Evolutionary conservation across 192 early-diverging fungal genomes (phyloP).

Genomic region (Geosiphon pyriformis): DNA sequence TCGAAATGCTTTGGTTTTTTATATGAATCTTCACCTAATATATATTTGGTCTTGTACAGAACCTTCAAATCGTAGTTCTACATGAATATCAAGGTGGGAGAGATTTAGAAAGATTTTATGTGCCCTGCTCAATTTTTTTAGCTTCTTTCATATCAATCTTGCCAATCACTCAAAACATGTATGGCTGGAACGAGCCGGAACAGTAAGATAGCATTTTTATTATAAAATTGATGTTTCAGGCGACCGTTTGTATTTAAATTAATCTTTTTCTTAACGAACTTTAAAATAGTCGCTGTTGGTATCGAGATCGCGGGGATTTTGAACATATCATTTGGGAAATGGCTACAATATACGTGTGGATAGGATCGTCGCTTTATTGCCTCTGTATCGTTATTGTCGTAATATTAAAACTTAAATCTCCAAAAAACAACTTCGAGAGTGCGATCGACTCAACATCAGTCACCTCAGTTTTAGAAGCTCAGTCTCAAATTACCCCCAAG

Average conservation of each 20-base stretch:
- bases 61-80: not conserved
- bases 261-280: not conserved
- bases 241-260: not conserved
- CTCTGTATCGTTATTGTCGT: not conserved
- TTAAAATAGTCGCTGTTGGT: not conserved
- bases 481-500: no score
- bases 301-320: not conserved
- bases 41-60: not conserved
- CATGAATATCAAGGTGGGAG: conserved; percentile 3
- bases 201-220: not conserved
- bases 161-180: conserved; percentile 1
- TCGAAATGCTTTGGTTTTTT: not conserved
- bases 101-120: conserved; percentile 14
- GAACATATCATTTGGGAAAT: not conserved
- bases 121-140: not conserved
- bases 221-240: not conserved
- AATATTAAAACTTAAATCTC: not conserved
- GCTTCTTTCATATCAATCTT: not conserved
- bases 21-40: no score
- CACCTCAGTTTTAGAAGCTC: not conserved
- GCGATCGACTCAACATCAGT: no score
- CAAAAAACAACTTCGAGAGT: no score
- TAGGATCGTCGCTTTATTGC: not conserved
- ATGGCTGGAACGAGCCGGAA: conserved; percentile 15
- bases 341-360: not conserved